Base-by-base conservation (phyloP, 2,329 filamentous ascomycete genomes). In the Ampelomyces quisqualis region DNA sequence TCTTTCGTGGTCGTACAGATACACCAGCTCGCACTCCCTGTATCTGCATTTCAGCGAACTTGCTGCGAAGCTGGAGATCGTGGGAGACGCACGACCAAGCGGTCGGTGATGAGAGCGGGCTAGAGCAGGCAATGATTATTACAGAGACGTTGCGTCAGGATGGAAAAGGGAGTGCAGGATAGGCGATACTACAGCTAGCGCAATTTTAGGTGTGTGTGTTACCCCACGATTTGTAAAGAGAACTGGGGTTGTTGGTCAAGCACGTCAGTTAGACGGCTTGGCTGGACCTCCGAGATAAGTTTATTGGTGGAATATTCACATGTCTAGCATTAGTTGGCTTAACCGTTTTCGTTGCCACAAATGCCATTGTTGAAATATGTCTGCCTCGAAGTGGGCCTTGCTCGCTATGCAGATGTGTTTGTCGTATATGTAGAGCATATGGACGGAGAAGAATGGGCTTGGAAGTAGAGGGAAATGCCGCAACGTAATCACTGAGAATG, bases 161-260 rank as follows among this genome's bases (percentile, higher is more conserved):
- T 34, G 37, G 39, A 29, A 39, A 49, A 43, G 30, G 31, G 22
- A n/a, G 22, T 24, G 38, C 17, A 28, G 22, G 24, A 24, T 19
- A 46, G 19, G 39, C 40, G 42, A 49, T 43, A 35, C 19, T 46
- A n/a, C n/a, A n/a, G n/a, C n/a, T n/a, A n/a, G n/a, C n/a, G n/a
- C n/a, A n/a, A n/a, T n/a, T n/a, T n/a, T n/a, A n/a, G 32, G 29
- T 38, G 41, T n/a, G 33, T 40, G 41, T 50, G 34, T 28, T 50
- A 49, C 40, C 46, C 51, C 45, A 51, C 47, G 40, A 49, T 53
- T 45, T 52, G 48, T 56, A 51, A 49, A 43, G 29, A n/a, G 35
- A 43, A 44, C 46, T 34, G 22, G 40, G 38, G 35, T 30, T 42
- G 31, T 43, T 40, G 31, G 47, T 41, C 41, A 44, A 44, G 44